phyloP scores from a whole-genome alignment of 495 filamentous ascomycete species.

The Thermothielavioides terrestris region DNA sequence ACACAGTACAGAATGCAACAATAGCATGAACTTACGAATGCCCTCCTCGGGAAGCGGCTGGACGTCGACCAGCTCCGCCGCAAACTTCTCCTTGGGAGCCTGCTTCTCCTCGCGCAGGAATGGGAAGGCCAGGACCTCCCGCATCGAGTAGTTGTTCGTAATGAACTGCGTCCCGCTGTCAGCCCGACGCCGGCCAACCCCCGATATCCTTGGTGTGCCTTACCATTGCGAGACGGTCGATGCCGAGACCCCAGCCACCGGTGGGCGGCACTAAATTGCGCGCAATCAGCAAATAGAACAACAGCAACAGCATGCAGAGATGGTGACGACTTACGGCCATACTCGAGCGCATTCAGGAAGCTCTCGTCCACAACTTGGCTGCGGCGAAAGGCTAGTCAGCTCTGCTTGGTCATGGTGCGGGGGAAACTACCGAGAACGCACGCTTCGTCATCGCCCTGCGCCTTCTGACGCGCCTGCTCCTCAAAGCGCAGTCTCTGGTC shows the following conservation, averaged over 20 bases:
- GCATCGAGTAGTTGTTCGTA: conserved; percentile 87
- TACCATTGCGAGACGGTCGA: conserved; percentile 86
- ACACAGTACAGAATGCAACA: too few relatives aligned
- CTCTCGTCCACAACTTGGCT: conserved; percentile 84
- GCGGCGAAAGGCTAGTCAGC: conserved; percentile 6
- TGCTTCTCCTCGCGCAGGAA: conserved; percentile 44
- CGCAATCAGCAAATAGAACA: conserved; percentile 52
- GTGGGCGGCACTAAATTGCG: conserved; percentile 63
- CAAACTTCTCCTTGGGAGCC: conserved; percentile 41
- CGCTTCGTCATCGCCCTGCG: conserved; percentile 92
- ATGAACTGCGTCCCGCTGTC: conserved; percentile 49
- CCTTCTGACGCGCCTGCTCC: conserved; percentile 94
- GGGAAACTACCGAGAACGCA: not conserved
- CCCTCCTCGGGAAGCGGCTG: conserved; percentile 59
- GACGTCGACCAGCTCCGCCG: conserved; percentile 57
- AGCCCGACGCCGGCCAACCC: not conserved
- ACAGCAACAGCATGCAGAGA: too few relatives aligned
- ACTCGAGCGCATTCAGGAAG: conserved; percentile 75
- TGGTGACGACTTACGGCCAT: conserved; percentile 18
- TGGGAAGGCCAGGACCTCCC: conserved; percentile 91
- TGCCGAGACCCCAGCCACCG: conserved; percentile 95
- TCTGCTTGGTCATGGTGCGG: not conserved
- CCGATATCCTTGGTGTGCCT: not conserved
- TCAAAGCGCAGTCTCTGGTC: conserved; percentile 91
- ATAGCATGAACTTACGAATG: conserved; percentile 46